Evolutionary conservation across 129 eudicot species (phyloP), one percentile per base, ranked within the genome.

Genomic region (Centella asiatica): DNA sequence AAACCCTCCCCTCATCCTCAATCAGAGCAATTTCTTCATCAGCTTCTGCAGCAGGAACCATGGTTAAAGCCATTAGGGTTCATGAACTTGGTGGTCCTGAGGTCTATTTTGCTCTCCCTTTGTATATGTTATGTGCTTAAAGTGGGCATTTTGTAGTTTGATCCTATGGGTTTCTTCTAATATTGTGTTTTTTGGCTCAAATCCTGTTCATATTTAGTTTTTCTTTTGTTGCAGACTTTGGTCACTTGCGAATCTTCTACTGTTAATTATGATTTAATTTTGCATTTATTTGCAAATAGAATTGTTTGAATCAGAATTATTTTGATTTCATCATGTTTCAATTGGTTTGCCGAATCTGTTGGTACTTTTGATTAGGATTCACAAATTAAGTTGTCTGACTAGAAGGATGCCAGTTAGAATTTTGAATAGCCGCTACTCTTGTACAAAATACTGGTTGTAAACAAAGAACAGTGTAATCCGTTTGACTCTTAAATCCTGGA

Each of bases 1-100:
- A n/a, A n/a, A n/a, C n/a, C n/a, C n/a, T n/a, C n/a, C n/a, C n/a
- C n/a, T n/a, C n/a, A n/a, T n/a, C n/a, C n/a, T n/a, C n/a, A n/a
- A n/a, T n/a, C n/a, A n/a, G n/a, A n/a, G n/a, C 68, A 50, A 33
- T n/a, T 65, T 65, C 59, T 31, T 5, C 48, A 50, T 33, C 69
- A 49, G 36, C 63, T 0, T 8, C 13, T n/a, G 57, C 19, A 3
- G 28, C 64, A 60, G 60, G 37, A n/a, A n/a, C n/a, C 23, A 82
- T 86, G 95, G 87, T 86, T 40, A 83, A 82, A 75, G 87, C 87
- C 15, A 77, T 80, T 22, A 80, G 87, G 76, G 74, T 86, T 24
- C 77, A 82, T 49, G 78, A 82, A 71, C 59, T 61, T 31, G 95
- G 95, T 24, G 86, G 74, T 57, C 82, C 82, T 17, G 82, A 86